Percentiles rank a stretch among this genome's conserved stretches.
These are phyloP conservation scores for Alternaria gaisen DNA, from an alignment of 2,329 filamentous ascomycete genomes.

Conservation along the genomic window DNA sequence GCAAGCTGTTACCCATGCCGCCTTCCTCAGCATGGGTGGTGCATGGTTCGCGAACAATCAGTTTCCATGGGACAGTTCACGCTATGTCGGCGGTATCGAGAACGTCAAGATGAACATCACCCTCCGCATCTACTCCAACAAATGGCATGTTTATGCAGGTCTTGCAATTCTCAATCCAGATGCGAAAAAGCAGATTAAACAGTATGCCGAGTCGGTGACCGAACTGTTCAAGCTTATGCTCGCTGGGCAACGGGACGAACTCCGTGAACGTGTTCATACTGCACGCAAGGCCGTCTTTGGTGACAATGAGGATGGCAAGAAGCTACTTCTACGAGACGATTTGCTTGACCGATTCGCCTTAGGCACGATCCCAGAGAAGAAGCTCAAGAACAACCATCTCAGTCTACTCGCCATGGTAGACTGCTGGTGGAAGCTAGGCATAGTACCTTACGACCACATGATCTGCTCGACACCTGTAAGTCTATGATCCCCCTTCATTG, in stretches of 20 bases:
- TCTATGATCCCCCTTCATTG: neutral
- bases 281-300: constrained; percentile 78
- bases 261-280: constrained; percentile 77
- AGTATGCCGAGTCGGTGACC: constrained; percentile 92
- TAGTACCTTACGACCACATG: constrained; percentile 99
- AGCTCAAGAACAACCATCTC: constrained; percentile 90
- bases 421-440: constrained; percentile 93
- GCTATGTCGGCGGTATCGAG: constrained; percentile 96
- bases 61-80: constrained; percentile 96
- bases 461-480: constrained; percentile 91
- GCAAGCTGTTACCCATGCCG: constrained; percentile 96
- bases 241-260: constrained; percentile 77
- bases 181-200: constrained; percentile 88
- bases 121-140: constrained; percentile 95
- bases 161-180: constrained; percentile 96
- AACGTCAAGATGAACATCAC: constrained; percentile 99
- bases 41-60: constrained; percentile 95
- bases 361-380: constrained; percentile 71
- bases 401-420: constrained; percentile 96
- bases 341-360: constrained; percentile 90
- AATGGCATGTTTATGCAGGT: constrained; percentile 99
- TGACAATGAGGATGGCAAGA: constrained; percentile 64
- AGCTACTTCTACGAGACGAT: constrained; percentile 78
- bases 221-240: constrained; percentile 98
- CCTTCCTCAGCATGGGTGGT: constrained; percentile 95